A percentile compares a stretch with the other conserved stretches of the same genome.
Evolutionary conservation across 2,329 filamentous ascomycete species (phyloP).

Genomic region (Fusarium sp.): DNA sequence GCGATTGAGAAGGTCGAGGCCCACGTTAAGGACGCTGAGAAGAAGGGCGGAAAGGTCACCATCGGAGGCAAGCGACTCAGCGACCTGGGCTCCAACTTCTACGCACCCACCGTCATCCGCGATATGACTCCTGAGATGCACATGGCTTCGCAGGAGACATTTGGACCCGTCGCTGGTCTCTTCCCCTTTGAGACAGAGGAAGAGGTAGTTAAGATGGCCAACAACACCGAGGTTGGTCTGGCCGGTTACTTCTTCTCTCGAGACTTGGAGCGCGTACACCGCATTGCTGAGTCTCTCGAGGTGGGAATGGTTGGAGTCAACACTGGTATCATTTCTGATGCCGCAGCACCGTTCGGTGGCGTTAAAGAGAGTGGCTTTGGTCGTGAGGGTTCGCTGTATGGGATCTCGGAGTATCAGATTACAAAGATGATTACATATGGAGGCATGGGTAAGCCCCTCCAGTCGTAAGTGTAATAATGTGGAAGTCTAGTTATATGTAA

Average conservation of each 20-base stretch:
- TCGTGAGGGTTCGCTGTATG: conserved; percentile 80
- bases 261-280: conserved; percentile 68
- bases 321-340: conserved; percentile 73
- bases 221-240: conserved; percentile 84
- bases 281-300: conserved; percentile 77
- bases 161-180: conserved; percentile 90
- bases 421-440: conserved; percentile 74
- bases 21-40: conserved; percentile 82
- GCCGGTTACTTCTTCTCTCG: conserved; percentile 93
- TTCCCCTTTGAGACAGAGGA: conserved; percentile 91
- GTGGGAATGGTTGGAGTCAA: conserved; percentile 91
- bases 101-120: conserved; percentile 87
- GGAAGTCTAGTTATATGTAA: neutral
- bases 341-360: conserved; percentile 76
- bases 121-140: conserved; percentile 89
- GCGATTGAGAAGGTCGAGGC: conserved; percentile 82
- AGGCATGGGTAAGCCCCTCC: conserved; percentile 66
- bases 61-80: conserved; percentile 79
- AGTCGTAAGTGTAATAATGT: conserved; percentile 42
- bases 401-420: conserved; percentile 79
- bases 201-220: conserved; percentile 87
- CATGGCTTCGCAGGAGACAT: conserved; percentile 89
- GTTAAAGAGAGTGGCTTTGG: conserved; percentile 87
- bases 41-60: conserved; percentile 80
- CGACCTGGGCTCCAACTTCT: conserved; percentile 86